A percentile compares a stretch with the other conserved stretches of the same genome.
Evolutionary conservation across 192 early-diverging fungal species (phyloP).

Genomic region (Backusella westeae): DNA sequence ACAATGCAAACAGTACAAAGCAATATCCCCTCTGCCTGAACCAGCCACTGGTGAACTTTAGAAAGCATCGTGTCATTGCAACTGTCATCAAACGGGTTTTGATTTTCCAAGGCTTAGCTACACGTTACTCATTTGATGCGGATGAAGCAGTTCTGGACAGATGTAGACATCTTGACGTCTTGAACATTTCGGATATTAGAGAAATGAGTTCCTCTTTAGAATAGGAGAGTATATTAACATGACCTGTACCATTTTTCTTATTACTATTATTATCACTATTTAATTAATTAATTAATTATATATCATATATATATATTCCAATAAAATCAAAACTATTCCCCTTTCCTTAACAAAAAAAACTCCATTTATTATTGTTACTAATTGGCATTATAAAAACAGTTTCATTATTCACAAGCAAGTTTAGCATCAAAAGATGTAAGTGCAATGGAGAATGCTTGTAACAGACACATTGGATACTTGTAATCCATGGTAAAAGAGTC

Average conservation of each 20-base stretch:
- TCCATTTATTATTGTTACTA: not conserved
- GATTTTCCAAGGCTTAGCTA: constrained; percentile 49
- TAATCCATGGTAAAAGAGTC: constrained; percentile 89
- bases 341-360: not conserved
- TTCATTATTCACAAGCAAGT: constrained; percentile 79
- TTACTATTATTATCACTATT: not conserved
- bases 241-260: not conserved
- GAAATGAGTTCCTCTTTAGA: constrained; percentile 20
- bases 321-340: not conserved
- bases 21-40: constrained; percentile 8
- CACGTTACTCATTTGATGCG: constrained; percentile 48
- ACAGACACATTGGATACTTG: constrained; percentile 84
- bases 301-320: not conserved
- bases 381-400: not conserved
- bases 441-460: constrained; percentile 90
- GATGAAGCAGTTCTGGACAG: constrained; percentile 36
- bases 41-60: constrained; percentile 54
- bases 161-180: constrained; percentile 25
- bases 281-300: not conserved
- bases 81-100: constrained; percentile 57
- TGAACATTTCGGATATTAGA: constrained; percentile 28
- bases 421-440: constrained; percentile 90
- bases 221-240: not conserved
- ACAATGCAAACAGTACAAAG: constrained; percentile 9
- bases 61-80: constrained; percentile 55